Evolutionary conservation across 305 asterid species (phyloP), one percentile per base, ranked within the genome.

Genomic region (Coffea humblotiana): DNA sequence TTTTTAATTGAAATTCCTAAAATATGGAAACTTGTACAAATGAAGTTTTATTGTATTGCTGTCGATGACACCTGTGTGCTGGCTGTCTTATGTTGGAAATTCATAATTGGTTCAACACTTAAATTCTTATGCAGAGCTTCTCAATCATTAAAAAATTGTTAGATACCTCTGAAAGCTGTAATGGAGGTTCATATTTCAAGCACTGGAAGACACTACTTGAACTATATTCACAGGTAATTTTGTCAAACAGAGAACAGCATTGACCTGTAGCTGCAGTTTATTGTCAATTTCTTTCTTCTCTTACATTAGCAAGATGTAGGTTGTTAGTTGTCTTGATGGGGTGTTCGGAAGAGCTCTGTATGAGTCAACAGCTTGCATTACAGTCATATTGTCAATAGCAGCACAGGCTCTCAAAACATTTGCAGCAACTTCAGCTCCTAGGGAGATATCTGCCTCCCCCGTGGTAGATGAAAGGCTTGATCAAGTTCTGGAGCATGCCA

Each of bases 311-410:
- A 79, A 77, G 83, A 80, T 86, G 68, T 88, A 96, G 99, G 92
- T 96, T 80, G 86, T 90, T 74, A 86, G 90, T 83, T 82, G 84
- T 81, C 84, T 83, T 63, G 94, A 89, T 77, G 98, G 89, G 88
- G 88, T 86, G 74, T 91, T 93, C 80, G 98, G 92, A 85, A 92
- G 92, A 88, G 90, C 90, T 86, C 78, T 92, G 73, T 90, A 90
- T 75, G 99, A 96, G 85, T 89, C 94, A 79, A 93, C 94, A 82
- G 88, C 97, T 78, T 93, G 98, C 88, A 86, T 96, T 86, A 91
- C 97, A 64, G 91, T 90, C 83, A 85, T 93, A 90, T 83, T 96
- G 86, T 89, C 93, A 58, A 92, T 87, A 85, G 92, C 89, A 70
- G 92, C 93, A 79, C 93, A 90, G 87, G 87, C 85, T 85, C 89